These are phyloP conservation scores for Whalleya microplaca DNA, from an alignment of 2,329 filamentous ascomycete species.

Conservation along the genomic window DNA sequence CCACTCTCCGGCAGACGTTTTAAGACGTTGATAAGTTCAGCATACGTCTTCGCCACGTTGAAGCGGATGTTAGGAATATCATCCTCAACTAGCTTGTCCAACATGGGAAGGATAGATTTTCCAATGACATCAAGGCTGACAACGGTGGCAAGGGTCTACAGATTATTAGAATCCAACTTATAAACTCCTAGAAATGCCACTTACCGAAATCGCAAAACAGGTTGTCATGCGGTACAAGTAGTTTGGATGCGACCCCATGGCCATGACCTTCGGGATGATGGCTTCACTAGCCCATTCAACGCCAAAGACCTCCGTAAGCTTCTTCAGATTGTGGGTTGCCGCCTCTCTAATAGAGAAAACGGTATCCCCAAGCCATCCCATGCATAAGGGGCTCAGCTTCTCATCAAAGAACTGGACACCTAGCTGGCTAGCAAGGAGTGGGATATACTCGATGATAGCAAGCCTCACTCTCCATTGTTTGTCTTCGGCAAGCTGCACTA, in stretches of 20 bases:
- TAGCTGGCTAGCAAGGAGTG: conserved; percentile 90
- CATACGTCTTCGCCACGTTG: conserved; percentile 98
- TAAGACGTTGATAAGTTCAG: conserved; percentile 85
- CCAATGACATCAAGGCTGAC: conserved; percentile 93
- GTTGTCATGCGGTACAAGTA: conserved; percentile 99
- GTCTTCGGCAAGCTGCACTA: conserved; percentile 96
- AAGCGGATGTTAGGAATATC: conserved; percentile 99
- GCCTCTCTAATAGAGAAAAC: conserved; percentile 99
- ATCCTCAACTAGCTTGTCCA: conserved; percentile 90
- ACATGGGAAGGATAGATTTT: conserved; percentile 91
- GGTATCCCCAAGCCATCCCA: conserved; percentile 98
- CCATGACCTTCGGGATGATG: conserved; percentile 98
- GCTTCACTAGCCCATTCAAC: conserved; percentile 97
- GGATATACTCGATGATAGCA: conserved; percentile 99
- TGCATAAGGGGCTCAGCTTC: conserved; percentile 92
- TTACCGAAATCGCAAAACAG: conserved; percentile 97
- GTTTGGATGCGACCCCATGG: conserved; percentile 97
- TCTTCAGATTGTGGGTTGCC: conserved; percentile 96
- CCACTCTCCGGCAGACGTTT: conserved; percentile 88
- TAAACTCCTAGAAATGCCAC: conserved; percentile 42
- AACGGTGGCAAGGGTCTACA: conserved; percentile 87
- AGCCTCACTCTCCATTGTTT: conserved; percentile 99
- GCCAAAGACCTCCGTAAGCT: conserved; percentile 97
- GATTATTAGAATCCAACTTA: conserved; percentile 17
- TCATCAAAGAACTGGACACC: conserved; percentile 98